phyloP scores from a whole-genome alignment of 75 land plant species.

The Larix kaempferi region DNA sequence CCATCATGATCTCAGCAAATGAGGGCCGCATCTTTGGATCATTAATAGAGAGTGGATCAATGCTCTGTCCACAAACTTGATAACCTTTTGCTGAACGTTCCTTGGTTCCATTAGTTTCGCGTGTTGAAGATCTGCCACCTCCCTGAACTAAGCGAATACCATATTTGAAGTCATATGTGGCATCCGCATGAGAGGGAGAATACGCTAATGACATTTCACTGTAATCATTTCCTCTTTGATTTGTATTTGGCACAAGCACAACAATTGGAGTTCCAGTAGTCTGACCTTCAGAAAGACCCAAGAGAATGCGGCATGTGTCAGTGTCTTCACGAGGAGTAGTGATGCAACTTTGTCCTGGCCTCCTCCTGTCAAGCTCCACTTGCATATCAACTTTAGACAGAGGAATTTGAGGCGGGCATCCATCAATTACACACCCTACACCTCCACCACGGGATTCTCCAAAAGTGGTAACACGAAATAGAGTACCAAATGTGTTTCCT shows the following conservation, averaged over 20 bases:
- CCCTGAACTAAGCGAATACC: too few relatives aligned
- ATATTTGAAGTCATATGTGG: too few relatives aligned
- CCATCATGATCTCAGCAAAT: constrained; percentile 73
- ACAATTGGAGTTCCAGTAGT: constrained; percentile 96
- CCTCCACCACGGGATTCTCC: constrained; percentile 99
- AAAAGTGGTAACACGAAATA: constrained; percentile 84
- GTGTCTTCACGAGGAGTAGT: constrained; percentile 98
- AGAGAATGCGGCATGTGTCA: constrained; percentile 84
- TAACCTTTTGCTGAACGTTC: too few relatives aligned
- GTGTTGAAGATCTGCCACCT: too few relatives aligned
- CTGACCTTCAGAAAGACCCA: constrained; percentile 82
- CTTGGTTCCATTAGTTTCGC: too few relatives aligned
- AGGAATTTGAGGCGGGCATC: constrained; percentile 87
- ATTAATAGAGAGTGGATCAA: too few relatives aligned
- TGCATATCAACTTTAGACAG: constrained; percentile 91
- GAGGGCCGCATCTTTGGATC: constrained; percentile 74
- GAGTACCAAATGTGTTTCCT: constrained; percentile 78
- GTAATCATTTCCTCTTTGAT: constrained; percentile 96
- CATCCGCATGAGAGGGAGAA: too few relatives aligned
- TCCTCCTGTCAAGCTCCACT: constrained; percentile 92
- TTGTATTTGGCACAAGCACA: constrained; percentile 93
- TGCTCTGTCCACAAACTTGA: too few relatives aligned
- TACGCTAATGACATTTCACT: too few relatives aligned
- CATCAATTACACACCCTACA: constrained; percentile 93
- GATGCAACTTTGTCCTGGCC: constrained; percentile 98